Conservation (phyloP, 768 basidiomycete genomes). For the Trametes punicea region DNA sequence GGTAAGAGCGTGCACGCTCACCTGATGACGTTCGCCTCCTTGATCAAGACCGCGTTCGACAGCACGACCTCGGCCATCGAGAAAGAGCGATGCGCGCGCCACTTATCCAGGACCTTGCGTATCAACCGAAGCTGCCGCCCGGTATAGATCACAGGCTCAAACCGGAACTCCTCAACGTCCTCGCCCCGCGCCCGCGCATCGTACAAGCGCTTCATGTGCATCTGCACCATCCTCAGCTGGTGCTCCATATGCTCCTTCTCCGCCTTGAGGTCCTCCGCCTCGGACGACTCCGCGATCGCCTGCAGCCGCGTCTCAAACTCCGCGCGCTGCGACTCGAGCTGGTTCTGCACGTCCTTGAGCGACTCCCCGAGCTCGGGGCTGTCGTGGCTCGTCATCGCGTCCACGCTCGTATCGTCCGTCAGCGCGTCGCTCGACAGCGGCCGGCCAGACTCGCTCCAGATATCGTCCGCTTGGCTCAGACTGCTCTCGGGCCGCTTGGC, state of each 20-base stretch:
- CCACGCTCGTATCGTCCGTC: conserved; percentile 87
- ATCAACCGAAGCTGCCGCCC: conserved; percentile 81
- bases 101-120: conserved; percentile 76
- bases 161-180: conserved; percentile 56
- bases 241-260: conserved; percentile 94
- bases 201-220: conserved; percentile 78
- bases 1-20: too few relatives aligned
- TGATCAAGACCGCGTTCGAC: conserved; percentile 78
- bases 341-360: conserved; percentile 68
- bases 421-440: conserved; percentile 72
- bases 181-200: conserved; percentile 79
- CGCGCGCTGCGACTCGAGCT: conserved; percentile 51
- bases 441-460: conserved; percentile 88
- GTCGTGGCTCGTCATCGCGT: conserved; percentile 52
- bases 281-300: conserved; percentile 62
- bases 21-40: conserved; percentile 96
- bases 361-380: conserved; percentile 67
- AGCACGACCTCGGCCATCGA: conserved; percentile 91
- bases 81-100: conserved; percentile 82
- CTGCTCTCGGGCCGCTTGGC: conserved; percentile 86
- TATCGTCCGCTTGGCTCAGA: conserved; percentile 78
- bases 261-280: conserved; percentile 82
- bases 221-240: conserved; percentile 75
- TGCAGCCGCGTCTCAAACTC: conserved; percentile 58
- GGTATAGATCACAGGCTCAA: conserved; percentile 81